Conservation (phyloP, 2,329 filamentous ascomycete species). For the Ramularia endophylla region DNA sequence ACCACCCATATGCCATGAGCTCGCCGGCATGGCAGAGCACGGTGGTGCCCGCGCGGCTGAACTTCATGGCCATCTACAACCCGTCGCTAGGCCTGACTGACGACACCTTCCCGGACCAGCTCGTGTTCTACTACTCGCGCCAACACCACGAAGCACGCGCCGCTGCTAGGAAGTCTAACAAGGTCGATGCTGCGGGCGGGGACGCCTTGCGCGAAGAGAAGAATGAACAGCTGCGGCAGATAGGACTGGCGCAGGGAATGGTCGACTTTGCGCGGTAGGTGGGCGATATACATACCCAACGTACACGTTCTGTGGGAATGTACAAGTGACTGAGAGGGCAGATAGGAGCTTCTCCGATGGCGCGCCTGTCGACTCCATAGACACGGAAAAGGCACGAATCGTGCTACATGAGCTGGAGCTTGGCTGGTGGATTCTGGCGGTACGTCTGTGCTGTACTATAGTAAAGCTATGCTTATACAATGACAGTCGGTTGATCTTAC, state of each 20-base stretch:
- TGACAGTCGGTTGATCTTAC: constrained; percentile 73
- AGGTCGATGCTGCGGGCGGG: constrained; percentile 25
- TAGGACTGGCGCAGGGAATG: constrained; percentile 95
- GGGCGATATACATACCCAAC: neutral
- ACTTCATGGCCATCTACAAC: constrained; percentile 93
- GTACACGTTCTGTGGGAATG: neutral
- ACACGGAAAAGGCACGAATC: constrained; percentile 83
- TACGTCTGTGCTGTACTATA: constrained; percentile 43
- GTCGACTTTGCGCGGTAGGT: constrained; percentile 72
- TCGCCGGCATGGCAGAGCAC: constrained; percentile 18
- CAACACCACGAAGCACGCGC: constrained; percentile 25
- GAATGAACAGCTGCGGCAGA: constrained; percentile 84
- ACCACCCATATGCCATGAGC: constrained; percentile 16
- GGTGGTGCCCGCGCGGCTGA: constrained; percentile 67
- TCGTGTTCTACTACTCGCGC: constrained; percentile 82
- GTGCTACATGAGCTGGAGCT: constrained; percentile 80
- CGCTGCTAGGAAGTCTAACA: constrained; percentile 18
- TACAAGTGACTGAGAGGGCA: constrained; percentile 23
- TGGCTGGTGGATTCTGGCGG: constrained; percentile 93
- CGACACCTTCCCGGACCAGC: constrained; percentile 70
- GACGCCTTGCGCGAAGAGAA: constrained; percentile 54
- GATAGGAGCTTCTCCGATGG: constrained; percentile 69
- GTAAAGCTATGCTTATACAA: constrained; percentile 13
- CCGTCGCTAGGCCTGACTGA: constrained; percentile 69
- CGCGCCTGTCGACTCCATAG: constrained; percentile 68